Evolutionary conservation across 1,284 basidiomycete genomes (phyloP).

Genomic region (Microbotryum silenes-acaulis): DNA sequence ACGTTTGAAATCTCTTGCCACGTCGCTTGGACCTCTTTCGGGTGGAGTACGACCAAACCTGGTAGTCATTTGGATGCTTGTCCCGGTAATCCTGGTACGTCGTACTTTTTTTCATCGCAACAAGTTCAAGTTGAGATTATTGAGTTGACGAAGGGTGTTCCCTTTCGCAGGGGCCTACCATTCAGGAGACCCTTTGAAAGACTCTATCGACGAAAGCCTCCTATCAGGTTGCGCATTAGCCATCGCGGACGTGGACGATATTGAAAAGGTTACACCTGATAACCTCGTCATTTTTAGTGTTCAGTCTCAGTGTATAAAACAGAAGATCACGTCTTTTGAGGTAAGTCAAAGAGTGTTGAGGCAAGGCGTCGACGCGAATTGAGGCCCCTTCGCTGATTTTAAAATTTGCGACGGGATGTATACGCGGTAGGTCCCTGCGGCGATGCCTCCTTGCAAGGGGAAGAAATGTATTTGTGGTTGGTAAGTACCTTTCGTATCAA

Average conservation of each 20-base stretch:
- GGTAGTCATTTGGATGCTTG: constrained; percentile 23
- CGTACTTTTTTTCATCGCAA: neutral
- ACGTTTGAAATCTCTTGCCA: constrained; percentile 21
- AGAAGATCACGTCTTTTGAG: constrained; percentile 20
- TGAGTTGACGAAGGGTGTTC: neutral
- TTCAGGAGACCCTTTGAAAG: constrained; percentile 15
- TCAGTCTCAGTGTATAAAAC: constrained; percentile 20
- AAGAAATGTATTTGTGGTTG: constrained; percentile 25
- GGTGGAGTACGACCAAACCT: constrained; percentile 9
- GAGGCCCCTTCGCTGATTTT: neutral
- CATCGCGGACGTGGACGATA: constrained; percentile 29
- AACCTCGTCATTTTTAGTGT: constrained; percentile 29
- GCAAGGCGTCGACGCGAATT: neutral
- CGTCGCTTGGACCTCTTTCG: constrained; percentile 24
- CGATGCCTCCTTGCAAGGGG: constrained; percentile 25
- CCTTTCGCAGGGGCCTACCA: neutral
- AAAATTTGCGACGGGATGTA: neutral
- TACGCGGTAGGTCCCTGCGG: constrained; percentile 10
- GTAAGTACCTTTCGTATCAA: neutral
- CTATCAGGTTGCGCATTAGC: constrained; percentile 29
- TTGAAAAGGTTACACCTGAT: constrained; percentile 24
- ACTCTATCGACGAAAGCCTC: constrained; percentile 12
- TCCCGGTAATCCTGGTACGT: constrained; percentile 15
- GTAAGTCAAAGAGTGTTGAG: neutral
- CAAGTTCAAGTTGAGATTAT: constrained; percentile 8